phyloP scores from a whole-genome alignment of 345 rosid species.

The Hibiscus tridactylites region DNA sequence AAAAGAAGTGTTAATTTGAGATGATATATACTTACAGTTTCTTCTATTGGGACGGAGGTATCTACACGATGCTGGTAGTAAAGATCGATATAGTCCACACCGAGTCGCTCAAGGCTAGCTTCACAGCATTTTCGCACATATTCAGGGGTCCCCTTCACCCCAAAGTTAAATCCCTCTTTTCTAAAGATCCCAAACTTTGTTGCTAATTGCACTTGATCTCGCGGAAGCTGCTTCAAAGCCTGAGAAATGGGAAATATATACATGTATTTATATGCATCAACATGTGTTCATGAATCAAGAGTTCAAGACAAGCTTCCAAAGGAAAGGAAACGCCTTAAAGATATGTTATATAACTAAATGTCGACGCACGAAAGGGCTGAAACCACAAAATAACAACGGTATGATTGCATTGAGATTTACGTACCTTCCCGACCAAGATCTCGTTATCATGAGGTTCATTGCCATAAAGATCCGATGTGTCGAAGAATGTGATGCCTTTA shows the following conservation, averaged over 20 bases:
- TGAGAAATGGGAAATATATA: conserved; percentile 1
- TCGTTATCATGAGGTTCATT: conserved; percentile 28
- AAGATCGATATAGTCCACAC: conserved; percentile 43
- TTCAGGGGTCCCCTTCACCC: conserved; percentile 32
- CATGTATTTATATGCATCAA: neutral
- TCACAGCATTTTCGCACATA: conserved; percentile 43
- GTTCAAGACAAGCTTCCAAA: neutral
- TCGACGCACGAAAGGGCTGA: neutral
- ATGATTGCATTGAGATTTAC: neutral
- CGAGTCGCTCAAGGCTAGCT: conserved; percentile 43
- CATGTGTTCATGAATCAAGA: neutral
- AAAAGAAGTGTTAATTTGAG: neutral
- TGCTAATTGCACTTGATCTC: conserved; percentile 41
- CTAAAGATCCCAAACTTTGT: conserved; percentile 35
- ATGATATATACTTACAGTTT: conserved; percentile 25
- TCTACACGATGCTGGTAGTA: conserved; percentile 52
- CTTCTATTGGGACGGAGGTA: conserved; percentile 45
- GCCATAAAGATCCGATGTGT: conserved; percentile 39
- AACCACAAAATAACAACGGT: neutral
- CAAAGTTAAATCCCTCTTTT: conserved; percentile 12
- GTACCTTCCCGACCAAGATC: conserved; percentile 42
- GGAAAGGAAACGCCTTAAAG: neutral
- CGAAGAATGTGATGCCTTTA: conserved; percentile 43
- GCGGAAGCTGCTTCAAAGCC: conserved; percentile 48
- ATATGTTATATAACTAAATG: too few species aligned